phyloP scores from a whole-genome alignment of 176 grass and related monocot species.

The Triticum monococcum region DNA sequence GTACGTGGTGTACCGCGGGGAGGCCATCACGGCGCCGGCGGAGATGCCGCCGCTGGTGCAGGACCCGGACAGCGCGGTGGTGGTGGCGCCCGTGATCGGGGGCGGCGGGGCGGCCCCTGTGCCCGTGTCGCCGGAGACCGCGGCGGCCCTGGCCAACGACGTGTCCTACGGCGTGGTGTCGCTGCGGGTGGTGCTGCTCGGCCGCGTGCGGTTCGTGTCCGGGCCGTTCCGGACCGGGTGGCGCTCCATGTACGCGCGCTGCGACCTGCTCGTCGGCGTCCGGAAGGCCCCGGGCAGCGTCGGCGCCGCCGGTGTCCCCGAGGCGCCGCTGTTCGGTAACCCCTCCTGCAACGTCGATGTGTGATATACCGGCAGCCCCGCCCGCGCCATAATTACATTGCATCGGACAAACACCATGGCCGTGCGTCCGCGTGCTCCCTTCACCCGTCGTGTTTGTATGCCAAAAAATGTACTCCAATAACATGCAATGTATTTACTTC shows the following conservation, averaged over 20 bases:
- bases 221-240: conserved; percentile 57
- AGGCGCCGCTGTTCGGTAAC: conserved; percentile 62
- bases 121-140: conserved; percentile 50
- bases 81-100: conserved; percentile 48
- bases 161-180: conserved; percentile 51
- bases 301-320: not conserved
- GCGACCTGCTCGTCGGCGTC: conserved; percentile 66
- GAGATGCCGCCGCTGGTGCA: conserved; percentile 58
- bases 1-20: conserved; percentile 64
- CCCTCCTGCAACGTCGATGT: conserved; percentile 59
- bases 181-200: conserved; percentile 69
- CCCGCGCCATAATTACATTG: too few species aligned
- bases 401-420: too few species aligned
- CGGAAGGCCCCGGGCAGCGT: not conserved
- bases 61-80: conserved; percentile 45
- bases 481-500: not conserved
- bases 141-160: conserved; percentile 55
- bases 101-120: conserved; percentile 21
- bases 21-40: conserved; percentile 54
- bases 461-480: too few species aligned
- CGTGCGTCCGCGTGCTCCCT: too few species aligned
- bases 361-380: conserved; percentile 9
- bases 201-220: conserved; percentile 61
- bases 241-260: conserved; percentile 69
- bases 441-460: too few species aligned